Evolutionary conservation across 1,284 basidiomycete genomes (phyloP).

Genomic region (Violaceomyces palustris): DNA sequence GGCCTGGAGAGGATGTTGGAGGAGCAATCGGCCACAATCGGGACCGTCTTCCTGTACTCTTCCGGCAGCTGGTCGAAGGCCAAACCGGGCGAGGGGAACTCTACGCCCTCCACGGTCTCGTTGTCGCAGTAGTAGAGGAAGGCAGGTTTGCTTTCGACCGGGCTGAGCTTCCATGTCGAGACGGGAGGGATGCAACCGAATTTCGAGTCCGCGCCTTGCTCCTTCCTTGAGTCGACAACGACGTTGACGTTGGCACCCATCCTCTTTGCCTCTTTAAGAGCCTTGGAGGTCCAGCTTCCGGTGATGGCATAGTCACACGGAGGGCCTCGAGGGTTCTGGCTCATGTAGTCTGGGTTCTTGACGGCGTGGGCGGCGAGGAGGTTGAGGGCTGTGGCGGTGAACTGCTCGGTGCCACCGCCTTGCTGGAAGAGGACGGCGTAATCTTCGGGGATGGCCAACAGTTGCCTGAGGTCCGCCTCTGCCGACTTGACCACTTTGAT

Average conservation of each 20-base stretch:
- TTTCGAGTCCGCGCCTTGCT: constrained; percentile 24
- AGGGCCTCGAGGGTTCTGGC: constrained; percentile 26
- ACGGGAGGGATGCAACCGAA: constrained; percentile 77
- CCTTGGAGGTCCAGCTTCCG: constrained; percentile 49
- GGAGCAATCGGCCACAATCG: constrained; percentile 91
- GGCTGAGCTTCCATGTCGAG: constrained; percentile 70
- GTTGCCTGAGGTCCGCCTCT: constrained; percentile 41
- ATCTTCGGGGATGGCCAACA: constrained; percentile 40
- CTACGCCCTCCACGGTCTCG: constrained; percentile 94
- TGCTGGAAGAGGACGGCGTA: constrained; percentile 49
- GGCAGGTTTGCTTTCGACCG: constrained; percentile 62
- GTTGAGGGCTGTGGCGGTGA: constrained; percentile 48
- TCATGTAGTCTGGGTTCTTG: constrained; percentile 37
- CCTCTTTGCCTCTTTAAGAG: constrained; percentile 44
- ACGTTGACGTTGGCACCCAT: constrained; percentile 37
- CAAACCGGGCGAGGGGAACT: constrained; percentile 78
- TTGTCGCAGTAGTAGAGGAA: constrained; percentile 99
- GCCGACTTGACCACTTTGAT: constrained; percentile 43
- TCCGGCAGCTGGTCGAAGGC: constrained; percentile 71
- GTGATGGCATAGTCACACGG: constrained; percentile 49
- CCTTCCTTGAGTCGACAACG: constrained; percentile 35
- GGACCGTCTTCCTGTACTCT: constrained; percentile 59
- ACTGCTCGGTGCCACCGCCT: constrained; percentile 51
- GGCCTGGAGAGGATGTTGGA: constrained; percentile 96
- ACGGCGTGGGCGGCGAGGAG: constrained; percentile 44